A percentile compares a stretch with the other conserved stretches of the same genome.
phyloP scores from a whole-genome alignment of 164 flowering plant species.

The Annona cherimola region DNA sequence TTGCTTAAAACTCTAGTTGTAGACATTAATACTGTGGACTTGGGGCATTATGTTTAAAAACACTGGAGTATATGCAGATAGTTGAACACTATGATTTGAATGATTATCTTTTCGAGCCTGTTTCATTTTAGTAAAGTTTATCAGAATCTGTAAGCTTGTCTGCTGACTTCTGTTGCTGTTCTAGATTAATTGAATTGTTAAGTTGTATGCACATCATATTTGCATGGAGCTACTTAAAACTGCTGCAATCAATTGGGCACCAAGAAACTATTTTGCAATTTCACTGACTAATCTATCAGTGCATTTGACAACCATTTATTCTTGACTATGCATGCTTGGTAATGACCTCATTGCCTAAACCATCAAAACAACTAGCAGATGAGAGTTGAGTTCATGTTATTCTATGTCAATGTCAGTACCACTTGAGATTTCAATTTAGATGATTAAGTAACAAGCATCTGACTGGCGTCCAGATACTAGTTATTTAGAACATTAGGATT shows the following conservation, averaged over 20 bases:
- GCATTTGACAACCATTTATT: too few relatives aligned
- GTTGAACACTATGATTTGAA: not conserved
- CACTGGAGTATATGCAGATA: not conserved
- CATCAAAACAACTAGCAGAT: not conserved
- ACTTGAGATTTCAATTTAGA: not conserved
- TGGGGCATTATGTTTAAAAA: not conserved
- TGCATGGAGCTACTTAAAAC: too few relatives aligned
- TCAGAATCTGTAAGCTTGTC: too few relatives aligned
- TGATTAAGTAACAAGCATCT: not conserved
- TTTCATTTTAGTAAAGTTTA: too few relatives aligned
- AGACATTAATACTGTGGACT: not conserved
- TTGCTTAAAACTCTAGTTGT: not conserved
- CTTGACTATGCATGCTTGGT: not conserved
- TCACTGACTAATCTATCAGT: too few relatives aligned
- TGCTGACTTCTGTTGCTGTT: too few relatives aligned
- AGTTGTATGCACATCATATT: too few relatives aligned
- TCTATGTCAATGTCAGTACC: not conserved
- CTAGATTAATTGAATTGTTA: too few relatives aligned
- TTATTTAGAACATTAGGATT: not conserved
- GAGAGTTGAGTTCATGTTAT: not conserved
- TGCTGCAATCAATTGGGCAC: not conserved
- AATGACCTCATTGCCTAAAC: not conserved
- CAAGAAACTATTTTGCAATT: not conserved
- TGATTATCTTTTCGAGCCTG: not conserved
- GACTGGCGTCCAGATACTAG: not conserved